Base-by-base conservation (phyloP, 768 basidiomycete genomes). In the Antrodiella citrinella region DNA sequence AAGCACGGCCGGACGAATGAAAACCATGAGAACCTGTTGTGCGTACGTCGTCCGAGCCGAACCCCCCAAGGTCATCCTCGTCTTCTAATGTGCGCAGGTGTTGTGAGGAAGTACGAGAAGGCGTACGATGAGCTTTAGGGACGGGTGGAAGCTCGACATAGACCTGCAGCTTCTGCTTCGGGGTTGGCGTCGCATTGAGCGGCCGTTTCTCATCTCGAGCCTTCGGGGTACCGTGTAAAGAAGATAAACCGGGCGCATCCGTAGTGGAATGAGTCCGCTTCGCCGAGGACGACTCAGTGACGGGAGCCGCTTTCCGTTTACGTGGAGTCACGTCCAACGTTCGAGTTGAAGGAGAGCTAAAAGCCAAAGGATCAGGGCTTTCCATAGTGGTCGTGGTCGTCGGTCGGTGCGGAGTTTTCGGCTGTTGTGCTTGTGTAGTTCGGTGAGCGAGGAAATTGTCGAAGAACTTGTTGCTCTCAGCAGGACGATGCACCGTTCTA, bases 291-390 rank as follows among this genome's bases (percentile, higher is more conserved):
- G 85, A 82, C 30, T 76, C 69, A 4, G 84, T 68, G 39, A 78
- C 69, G 21, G 77, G 78, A 3, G 71, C 71, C 2, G 75, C 70
- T 58, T 89, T 91, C 46, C 87, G 76, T 61, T 91, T 91, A 45
- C 74, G 76, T 9, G 87, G 85, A 0, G 86, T 86, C 5, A 73
- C 57, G 10, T 63, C 55, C 11, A 50, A 58, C 22, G 57, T 57
- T 10, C 59, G 58, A 9, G 69, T 63, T 41, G 61, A 57, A 10
- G 56, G 56, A 40, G 64, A 64, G n/a, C 59, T 60, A 19, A 76
- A 59, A 0, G 73, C 67, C n/a, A 83, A 65, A 12, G 81, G 79
- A 61, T 82, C 80, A 3, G 80, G 80, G 59, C 78, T 81, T 30
- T 71, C 70, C 44, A 70, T 51, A 42, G 47, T 47, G 18, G 51